phyloP scores from a whole-genome alignment of 106 monocot species.

The Gastrodia elata region DNA sequence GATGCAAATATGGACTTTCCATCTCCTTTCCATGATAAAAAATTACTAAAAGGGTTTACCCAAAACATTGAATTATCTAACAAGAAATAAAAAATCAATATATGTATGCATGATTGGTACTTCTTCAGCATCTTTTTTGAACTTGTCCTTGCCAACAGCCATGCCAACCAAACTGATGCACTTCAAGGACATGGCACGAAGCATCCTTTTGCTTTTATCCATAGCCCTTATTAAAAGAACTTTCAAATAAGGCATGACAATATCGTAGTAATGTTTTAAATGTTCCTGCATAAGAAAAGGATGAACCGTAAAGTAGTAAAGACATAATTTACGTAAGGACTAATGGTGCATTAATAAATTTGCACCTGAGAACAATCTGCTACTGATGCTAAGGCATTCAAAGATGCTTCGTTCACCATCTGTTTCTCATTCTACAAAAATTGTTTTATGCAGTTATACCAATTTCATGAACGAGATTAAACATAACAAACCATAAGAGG shows the following conservation, averaged over 20 bases:
- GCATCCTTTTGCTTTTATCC: constrained; percentile 87
- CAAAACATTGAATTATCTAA: background rate
- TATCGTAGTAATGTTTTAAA: constrained; percentile 93
- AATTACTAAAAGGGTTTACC: background rate
- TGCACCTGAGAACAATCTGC: constrained; percentile 97
- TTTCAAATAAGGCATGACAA: constrained; percentile 90
- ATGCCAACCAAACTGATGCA: constrained; percentile 97
- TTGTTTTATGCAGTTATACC: too few species aligned
- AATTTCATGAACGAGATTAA: too few species aligned
- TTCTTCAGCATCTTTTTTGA: constrained; percentile 91
- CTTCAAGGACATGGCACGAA: constrained; percentile 95
- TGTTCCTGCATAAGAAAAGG: constrained; percentile 53
- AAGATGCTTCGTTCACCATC: constrained; percentile 91
- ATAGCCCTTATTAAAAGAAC: constrained; percentile 88
- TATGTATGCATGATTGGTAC: constrained; percentile 20
- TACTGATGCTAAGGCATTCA: constrained; percentile 94
- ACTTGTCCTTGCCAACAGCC: constrained; percentile 95
- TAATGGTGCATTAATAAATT: constrained; percentile 4
- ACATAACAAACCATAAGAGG: background rate
- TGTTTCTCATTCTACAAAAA: constrained; percentile 73
- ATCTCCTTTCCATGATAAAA: background rate
- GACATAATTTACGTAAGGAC: background rate
- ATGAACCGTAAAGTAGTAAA: background rate
- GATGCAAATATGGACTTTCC: background rate
- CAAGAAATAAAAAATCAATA: background rate